Percentiles rank a stretch among this genome's conserved stretches.
phyloP scores from a whole-genome alignment of 257 asterid species.

The Solanum sitiens region DNA sequence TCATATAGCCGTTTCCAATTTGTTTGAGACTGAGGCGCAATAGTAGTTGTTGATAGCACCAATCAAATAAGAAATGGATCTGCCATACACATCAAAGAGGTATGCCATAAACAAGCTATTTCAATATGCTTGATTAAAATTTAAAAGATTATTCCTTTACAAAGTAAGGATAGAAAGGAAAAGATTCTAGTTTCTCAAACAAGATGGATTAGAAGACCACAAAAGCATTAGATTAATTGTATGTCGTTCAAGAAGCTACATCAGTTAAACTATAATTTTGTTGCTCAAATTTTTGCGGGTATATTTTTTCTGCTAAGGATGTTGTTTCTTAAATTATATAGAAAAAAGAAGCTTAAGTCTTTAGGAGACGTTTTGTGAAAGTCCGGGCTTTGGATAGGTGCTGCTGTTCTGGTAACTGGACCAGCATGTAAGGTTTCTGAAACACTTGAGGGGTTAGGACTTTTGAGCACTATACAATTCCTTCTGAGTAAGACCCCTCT shows the following conservation, averaged over 20 bases:
- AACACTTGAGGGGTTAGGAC: background rate
- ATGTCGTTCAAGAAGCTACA: background rate
- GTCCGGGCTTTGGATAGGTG: background rate
- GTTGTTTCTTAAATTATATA: background rate
- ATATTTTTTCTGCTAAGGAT: background rate
- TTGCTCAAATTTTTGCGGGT: background rate
- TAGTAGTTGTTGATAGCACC: background rate
- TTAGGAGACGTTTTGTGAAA: background rate
- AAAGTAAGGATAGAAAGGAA: background rate
- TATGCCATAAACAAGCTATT: background rate
- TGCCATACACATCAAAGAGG: background rate
- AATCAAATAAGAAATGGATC: background rate
- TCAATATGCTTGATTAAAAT: background rate
- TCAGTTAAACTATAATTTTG: background rate
- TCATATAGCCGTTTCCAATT: background rate
- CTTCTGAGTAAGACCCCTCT: background rate
- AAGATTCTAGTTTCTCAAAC: background rate
- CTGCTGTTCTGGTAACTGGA: background rate
- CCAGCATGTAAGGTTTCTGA: background rate
- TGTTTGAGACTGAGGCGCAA: background rate
- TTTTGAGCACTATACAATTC: background rate
- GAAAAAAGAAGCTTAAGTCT: background rate
- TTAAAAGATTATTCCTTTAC: background rate
- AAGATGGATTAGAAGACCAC: background rate
- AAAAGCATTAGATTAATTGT: background rate